These are phyloP conservation scores for Fusarium sp. DNA, from an alignment of 2,329 filamentous ascomycete species.

Conservation along the genomic window DNA sequence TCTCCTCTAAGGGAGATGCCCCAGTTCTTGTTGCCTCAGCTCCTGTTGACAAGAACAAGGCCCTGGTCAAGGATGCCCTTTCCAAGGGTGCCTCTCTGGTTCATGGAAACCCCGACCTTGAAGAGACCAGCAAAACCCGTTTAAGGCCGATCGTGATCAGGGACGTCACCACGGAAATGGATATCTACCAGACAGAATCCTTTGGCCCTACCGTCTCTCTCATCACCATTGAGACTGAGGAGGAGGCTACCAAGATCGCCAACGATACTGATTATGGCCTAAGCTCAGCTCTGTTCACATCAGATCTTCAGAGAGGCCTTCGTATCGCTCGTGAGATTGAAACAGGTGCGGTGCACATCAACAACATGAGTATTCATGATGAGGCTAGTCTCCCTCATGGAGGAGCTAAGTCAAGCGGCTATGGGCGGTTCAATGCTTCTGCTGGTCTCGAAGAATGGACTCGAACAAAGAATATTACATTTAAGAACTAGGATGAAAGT, in stretches of 20 bases:
- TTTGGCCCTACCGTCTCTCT: conserved; percentile 83
- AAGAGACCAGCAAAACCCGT: conserved; percentile 53
- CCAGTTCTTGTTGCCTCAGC: conserved; percentile 78
- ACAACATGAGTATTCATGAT: conserved; percentile 75
- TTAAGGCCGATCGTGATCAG: conserved; percentile 77
- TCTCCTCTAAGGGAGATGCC: conserved; percentile 70
- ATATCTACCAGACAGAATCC: conserved; percentile 79
- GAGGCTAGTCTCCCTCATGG: conserved; percentile 74
- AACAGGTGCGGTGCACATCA: conserved; percentile 76
- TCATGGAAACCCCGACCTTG: conserved; percentile 54
- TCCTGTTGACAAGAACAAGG: conserved; percentile 74
- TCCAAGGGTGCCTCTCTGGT: conserved; percentile 73
- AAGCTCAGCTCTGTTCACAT: conserved; percentile 77
- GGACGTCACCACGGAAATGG: conserved; percentile 74
- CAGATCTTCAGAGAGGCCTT: conserved; percentile 71
- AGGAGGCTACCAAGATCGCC: conserved; percentile 78
- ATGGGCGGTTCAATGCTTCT: conserved; percentile 69
- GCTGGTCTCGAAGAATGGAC: conserved; percentile 72
- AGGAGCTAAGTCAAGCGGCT: conserved; percentile 74
- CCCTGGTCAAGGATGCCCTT: conserved; percentile 75
- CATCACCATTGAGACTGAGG: conserved; percentile 74
- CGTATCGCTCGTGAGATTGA: conserved; percentile 74
- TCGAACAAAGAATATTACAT: conserved; percentile 74
- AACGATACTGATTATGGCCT: conserved; percentile 89
- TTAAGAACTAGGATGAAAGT: conserved; percentile 52